Percentiles rank a stretch among this genome's conserved stretches.
These are phyloP conservation scores for Lasiodiplodia hormozganensis DNA, from an alignment of 2,329 filamentous ascomycete species.

Conservation along the genomic window DNA sequence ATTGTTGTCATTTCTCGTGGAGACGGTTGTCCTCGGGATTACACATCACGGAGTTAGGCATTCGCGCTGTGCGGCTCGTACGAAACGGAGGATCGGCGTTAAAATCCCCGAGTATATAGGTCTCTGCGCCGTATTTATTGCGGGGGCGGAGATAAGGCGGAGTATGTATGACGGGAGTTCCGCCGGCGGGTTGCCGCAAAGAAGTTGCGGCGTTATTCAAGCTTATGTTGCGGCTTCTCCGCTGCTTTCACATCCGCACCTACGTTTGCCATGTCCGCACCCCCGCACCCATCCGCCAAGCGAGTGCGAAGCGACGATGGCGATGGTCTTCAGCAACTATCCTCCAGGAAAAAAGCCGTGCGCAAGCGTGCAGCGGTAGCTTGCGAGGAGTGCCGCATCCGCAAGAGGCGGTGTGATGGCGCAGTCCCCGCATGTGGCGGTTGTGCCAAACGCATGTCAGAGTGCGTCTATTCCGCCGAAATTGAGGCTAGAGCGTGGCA, in stretches of 20 bases:
- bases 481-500: not conserved
- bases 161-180: not conserved
- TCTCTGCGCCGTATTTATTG: not conserved
- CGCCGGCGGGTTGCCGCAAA: not conserved
- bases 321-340: not conserved
- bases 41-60: not conserved
- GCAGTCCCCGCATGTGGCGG: not conserved
- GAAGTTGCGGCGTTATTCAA: not conserved
- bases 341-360: not conserved
- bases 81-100: not conserved
- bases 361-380: not conserved
- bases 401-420: not conserved
- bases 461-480: not conserved
- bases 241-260: not conserved
- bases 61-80: not conserved
- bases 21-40: not conserved
- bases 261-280: not conserved
- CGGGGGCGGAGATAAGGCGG: not conserved
- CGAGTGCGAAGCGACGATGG: not conserved
- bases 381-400: conserved; percentile 9
- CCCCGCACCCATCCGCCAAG: not conserved
- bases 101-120: not conserved
- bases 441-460: not conserved
- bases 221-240: not conserved
- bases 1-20: too few species aligned